phyloP scores from a whole-genome alignment of 2,329 filamentous ascomycete genomes.

The Nectriaceae sp. region DNA sequence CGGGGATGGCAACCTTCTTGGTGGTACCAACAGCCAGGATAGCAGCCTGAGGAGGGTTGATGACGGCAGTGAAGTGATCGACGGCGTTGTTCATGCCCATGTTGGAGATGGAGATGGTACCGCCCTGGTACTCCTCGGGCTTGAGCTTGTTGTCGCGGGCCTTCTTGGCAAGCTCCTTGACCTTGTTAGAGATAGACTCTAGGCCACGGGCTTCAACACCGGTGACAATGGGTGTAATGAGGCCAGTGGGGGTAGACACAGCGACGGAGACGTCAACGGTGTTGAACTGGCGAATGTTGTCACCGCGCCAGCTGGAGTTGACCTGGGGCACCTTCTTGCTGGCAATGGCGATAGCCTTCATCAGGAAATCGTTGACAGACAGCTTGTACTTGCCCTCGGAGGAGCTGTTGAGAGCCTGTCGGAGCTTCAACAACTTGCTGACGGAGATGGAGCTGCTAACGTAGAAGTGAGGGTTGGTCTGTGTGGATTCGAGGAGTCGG shows the following conservation, averaged over 20 bases:
- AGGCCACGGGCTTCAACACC: constrained; percentile 86
- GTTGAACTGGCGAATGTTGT: constrained; percentile 90
- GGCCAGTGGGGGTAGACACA: constrained; percentile 86
- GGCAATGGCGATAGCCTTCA: constrained; percentile 91
- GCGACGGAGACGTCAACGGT: constrained; percentile 94
- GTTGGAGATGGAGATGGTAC: constrained; percentile 99
- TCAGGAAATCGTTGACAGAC: constrained; percentile 98
- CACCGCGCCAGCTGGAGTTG: constrained; percentile 93
- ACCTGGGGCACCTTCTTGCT: constrained; percentile 92
- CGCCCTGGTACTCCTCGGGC: constrained; percentile 98
- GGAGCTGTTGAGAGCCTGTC: constrained; percentile 86
- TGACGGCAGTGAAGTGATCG: constrained; percentile 96
- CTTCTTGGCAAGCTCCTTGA: constrained; percentile 97
- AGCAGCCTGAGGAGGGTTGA: constrained; percentile 96
- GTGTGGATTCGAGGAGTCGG: constrained; percentile 83
- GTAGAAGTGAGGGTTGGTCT: constrained; percentile 98
- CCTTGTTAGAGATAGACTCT: constrained; percentile 79
- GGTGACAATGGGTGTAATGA: constrained; percentile 97
- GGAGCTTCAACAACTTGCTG: constrained; percentile 92
- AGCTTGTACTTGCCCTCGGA: constrained; percentile 96
- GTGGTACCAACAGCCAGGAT: constrained; percentile 95
- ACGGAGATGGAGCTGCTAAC: constrained; percentile 91
- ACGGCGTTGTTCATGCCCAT: constrained; percentile 99
- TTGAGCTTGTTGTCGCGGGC: constrained; percentile 97
- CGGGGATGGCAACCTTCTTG: constrained; percentile 91